Evolutionary conservation across 1,284 basidiomycete species (phyloP).

Genomic region (Mycena citricolor): DNA sequence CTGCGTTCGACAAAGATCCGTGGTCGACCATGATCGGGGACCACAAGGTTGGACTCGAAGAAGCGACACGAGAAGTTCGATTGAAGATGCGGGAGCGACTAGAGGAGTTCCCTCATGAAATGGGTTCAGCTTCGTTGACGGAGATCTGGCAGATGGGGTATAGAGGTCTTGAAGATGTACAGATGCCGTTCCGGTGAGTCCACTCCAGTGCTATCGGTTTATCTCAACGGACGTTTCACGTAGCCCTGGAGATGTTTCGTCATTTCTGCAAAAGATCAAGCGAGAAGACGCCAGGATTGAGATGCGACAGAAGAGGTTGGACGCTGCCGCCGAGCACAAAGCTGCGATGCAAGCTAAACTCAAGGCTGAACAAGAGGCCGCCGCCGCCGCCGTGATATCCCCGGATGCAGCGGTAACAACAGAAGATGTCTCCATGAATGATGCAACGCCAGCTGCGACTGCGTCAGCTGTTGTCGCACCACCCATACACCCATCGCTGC

Average conservation of each 20-base stretch:
- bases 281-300: conserved; percentile 63
- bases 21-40: conserved; percentile 51
- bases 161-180: conserved; percentile 56
- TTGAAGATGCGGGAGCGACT: conserved; percentile 53
- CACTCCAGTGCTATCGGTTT: background rate
- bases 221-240: conserved; percentile 13
- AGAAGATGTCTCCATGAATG: conserved; percentile 26
- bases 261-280: conserved; percentile 69
- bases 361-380: conserved; percentile 10
- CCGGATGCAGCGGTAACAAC: conserved; percentile 25
- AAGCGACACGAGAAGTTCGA: conserved; percentile 54
- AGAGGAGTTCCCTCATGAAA: conserved; percentile 56
- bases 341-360: conserved; percentile 44
- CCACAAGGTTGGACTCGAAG: conserved; percentile 55
- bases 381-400: conserved; percentile 14
- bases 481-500: conserved; percentile 66
- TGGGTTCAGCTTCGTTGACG: conserved; percentile 66
- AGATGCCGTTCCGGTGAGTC: conserved; percentile 64
- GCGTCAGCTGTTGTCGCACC: conserved; percentile 33
- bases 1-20: conserved; percentile 71
- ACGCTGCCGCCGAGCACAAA: conserved; percentile 39
- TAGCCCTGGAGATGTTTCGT: conserved; percentile 69
- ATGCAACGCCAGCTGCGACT: conserved; percentile 28
- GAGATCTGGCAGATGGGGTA: conserved; percentile 83
- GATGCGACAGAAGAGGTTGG: conserved; percentile 54